phyloP scores from a whole-genome alignment of 495 filamentous ascomycete genomes.

The Entonaema liquescens region DNA sequence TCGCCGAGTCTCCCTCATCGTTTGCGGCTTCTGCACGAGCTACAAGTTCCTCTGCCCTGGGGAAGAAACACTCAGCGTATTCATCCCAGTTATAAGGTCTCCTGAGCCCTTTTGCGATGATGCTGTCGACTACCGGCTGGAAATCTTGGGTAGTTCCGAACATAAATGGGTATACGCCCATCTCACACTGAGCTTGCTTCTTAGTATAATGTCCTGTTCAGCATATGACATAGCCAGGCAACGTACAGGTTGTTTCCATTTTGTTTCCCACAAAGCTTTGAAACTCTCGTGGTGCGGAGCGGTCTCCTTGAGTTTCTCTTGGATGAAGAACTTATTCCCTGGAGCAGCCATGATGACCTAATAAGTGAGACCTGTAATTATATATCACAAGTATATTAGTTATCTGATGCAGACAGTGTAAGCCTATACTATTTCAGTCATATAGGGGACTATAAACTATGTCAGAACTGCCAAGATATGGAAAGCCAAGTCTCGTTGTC shows the following conservation, averaged over 20 bases:
- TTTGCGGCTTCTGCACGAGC: slow-evolving; percentile 57
- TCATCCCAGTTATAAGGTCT: slow-evolving; percentile 61
- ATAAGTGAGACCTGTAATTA: background rate
- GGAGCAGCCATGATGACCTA: slow-evolving; percentile 33
- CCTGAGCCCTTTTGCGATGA: slow-evolving; percentile 46
- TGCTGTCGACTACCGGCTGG: slow-evolving; percentile 63
- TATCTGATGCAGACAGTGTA: background rate
- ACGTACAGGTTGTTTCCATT: slow-evolving; percentile 72
- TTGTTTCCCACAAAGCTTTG: slow-evolving; percentile 75
- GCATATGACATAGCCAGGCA: background rate
- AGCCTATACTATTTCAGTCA: too few relatives aligned
- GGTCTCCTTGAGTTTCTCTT: slow-evolving; percentile 31
- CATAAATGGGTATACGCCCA: slow-evolving; percentile 79
- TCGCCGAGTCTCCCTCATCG: slow-evolving; percentile 50
- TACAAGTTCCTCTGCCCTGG: slow-evolving; percentile 63
- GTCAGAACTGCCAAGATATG: background rate
- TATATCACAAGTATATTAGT: background rate
- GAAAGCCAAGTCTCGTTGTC: background rate
- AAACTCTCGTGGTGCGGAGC: slow-evolving; percentile 70
- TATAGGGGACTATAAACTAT: background rate
- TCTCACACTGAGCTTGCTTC: slow-evolving; percentile 56
- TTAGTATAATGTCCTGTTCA: too few relatives aligned
- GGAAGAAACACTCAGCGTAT: slow-evolving; percentile 70
- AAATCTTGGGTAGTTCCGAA: slow-evolving; percentile 72
- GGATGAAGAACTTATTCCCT: slow-evolving; percentile 40